These are phyloP conservation scores for Eucalyptus tenuipes DNA, from an alignment of 345 rosid species.

Conservation along the genomic window DNA sequence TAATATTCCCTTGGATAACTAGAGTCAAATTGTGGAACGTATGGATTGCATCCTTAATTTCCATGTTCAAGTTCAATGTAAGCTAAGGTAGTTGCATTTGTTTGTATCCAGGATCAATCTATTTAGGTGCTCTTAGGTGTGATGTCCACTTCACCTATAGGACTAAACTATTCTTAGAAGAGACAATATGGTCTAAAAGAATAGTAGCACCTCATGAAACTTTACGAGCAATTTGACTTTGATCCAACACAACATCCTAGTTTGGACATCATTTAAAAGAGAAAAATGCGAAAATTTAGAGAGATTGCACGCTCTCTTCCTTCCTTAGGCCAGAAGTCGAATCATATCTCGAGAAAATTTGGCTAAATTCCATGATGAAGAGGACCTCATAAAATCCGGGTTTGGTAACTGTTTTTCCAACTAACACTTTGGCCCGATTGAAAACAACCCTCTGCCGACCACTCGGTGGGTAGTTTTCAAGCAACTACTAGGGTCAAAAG, in stretches of 20 bases:
- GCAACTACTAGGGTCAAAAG: background rate
- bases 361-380: background rate
- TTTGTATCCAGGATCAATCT: background rate
- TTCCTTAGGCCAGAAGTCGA: background rate
- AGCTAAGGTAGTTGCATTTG: background rate
- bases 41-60: background rate
- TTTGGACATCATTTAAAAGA: background rate
- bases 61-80: background rate
- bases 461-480: background rate
- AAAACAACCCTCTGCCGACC: conserved; percentile 1
- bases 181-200: background rate
- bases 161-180: background rate
- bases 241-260: background rate
- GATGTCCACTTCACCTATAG: background rate
- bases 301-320: background rate
- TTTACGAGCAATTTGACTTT: background rate
- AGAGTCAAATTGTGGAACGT: background rate
- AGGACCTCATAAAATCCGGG: background rate
- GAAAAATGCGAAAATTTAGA: background rate
- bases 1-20: background rate
- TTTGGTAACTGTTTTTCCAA: conserved; percentile 2
- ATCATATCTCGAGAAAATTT: background rate
- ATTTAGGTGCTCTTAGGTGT: background rate
- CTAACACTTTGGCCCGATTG: background rate
- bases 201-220: background rate